These are phyloP conservation scores for Przewalskia tangutica DNA, from an alignment of 257 asterid species.

Conservation along the genomic window DNA sequence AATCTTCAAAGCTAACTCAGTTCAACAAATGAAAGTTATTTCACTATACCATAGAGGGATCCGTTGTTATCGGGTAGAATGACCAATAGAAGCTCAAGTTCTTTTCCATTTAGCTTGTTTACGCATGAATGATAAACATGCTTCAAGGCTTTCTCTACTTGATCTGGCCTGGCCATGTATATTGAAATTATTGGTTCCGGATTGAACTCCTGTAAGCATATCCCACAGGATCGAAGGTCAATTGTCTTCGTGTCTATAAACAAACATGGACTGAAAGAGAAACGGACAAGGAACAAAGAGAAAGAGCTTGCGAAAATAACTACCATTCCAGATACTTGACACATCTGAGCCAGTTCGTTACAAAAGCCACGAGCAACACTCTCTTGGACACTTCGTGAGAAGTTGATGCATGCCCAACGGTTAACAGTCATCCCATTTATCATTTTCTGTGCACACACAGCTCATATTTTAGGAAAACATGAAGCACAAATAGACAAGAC, in stretches of 20 bases:
- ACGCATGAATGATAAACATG: slow-evolving; percentile 71
- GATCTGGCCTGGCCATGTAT: slow-evolving; percentile 81
- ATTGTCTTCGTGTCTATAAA: neutral
- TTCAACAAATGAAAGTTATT: neutral
- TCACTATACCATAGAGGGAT: slow-evolving; percentile 65
- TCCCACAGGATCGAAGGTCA: neutral
- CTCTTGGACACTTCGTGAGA: slow-evolving; percentile 93
- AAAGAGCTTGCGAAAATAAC: neutral
- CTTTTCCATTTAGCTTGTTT: slow-evolving; percentile 86
- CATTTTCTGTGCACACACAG: slow-evolving; percentile 61
- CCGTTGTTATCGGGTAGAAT: slow-evolving; percentile 94
- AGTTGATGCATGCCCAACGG: slow-evolving; percentile 98
- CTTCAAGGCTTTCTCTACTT: slow-evolving; percentile 90
- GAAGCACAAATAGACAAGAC: neutral
- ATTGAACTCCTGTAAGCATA: slow-evolving; percentile 51
- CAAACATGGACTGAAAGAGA: neutral
- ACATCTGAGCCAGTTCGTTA: slow-evolving; percentile 89
- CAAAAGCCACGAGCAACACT: slow-evolving; percentile 96
- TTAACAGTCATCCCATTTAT: slow-evolving; percentile 92
- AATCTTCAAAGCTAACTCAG: neutral
- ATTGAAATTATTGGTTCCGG: slow-evolving; percentile 87
- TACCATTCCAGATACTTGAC: slow-evolving; percentile 99
- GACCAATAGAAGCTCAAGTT: slow-evolving; percentile 79
- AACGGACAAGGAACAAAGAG: neutral
- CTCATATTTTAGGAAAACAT: neutral